A percentile compares a stretch with the other conserved stretches of the same genome.
Conservation (phyloP, 192 early-diverging fungal genomes). For the Jimgerdemannia lactiflua region DNA sequence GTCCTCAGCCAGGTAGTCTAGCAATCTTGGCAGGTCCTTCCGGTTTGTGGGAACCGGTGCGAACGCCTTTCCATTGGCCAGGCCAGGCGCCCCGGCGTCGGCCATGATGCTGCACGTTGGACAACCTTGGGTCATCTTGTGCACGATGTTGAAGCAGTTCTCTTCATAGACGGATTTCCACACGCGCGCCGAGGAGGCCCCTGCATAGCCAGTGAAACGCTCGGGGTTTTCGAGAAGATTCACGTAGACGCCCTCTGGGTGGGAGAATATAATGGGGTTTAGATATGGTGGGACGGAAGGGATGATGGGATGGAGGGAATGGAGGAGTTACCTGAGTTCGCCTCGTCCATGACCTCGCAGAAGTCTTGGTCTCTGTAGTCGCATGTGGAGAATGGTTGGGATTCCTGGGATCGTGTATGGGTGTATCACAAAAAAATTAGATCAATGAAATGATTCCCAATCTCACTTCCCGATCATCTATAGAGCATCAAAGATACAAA, state of each 20-base stretch:
- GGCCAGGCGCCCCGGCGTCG: not conserved
- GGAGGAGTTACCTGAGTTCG: constrained; percentile 27
- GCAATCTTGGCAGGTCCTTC: constrained; percentile 43
- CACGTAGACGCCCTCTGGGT: constrained; percentile 76
- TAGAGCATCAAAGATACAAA: too few species aligned
- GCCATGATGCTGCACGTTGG: constrained; percentile 27
- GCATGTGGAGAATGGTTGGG: constrained; percentile 51
- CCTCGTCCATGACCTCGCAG: constrained; percentile 84
- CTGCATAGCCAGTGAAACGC: constrained; percentile 95
- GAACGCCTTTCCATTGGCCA: constrained; percentile 21
- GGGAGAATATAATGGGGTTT: not conserved
- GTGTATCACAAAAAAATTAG: too few species aligned
- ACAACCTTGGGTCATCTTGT: constrained; percentile 52
- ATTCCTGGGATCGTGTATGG: constrained; percentile 22
- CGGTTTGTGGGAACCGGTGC: constrained; percentile 44
- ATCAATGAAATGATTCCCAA: too few species aligned
- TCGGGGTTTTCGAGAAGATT: constrained; percentile 93
- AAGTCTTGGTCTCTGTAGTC: constrained; percentile 80
- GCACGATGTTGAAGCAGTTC: constrained; percentile 87
- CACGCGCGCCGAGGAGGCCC: constrained; percentile 80
- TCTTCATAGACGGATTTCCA: constrained; percentile 98
- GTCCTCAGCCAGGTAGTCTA: constrained; percentile 51
- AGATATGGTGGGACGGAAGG: not conserved
- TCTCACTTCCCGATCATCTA: too few species aligned
- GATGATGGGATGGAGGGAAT: constrained; percentile 4